Conservation (phyloP, 345 rosid genomes). For the Rhodamnia rubescens region DNA sequence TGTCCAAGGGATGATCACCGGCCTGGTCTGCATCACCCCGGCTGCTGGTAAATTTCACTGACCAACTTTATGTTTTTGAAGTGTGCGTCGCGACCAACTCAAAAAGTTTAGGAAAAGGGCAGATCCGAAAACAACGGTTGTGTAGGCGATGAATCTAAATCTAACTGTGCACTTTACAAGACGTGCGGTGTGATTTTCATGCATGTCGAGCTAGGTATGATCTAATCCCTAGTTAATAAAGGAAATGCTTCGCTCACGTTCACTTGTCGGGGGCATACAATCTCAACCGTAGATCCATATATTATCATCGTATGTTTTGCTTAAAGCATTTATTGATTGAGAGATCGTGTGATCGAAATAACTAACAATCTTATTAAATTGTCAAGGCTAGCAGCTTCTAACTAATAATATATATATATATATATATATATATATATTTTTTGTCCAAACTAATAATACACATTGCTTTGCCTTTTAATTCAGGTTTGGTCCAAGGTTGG, state of each 20-base stretch:
- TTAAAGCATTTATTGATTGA: too few relatives aligned
- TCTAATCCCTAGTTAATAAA: not conserved
- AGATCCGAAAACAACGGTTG: not conserved
- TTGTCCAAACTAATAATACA: not conserved
- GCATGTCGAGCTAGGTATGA: not conserved
- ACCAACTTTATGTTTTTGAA: not conserved
- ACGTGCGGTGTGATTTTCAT: not conserved
- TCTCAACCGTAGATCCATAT: too few relatives aligned
- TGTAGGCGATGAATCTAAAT: not conserved
- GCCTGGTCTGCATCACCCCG: slow-evolving; percentile 44
- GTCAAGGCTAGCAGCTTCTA: too few relatives aligned
- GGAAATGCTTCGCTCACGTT: too few relatives aligned
- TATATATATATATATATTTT: too few relatives aligned
- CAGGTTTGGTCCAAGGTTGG: slow-evolving; percentile 46
- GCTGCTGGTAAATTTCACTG: slow-evolving; percentile 21
- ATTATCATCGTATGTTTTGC: too few relatives aligned
- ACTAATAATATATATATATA: too few relatives aligned
- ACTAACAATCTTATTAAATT: too few relatives aligned
- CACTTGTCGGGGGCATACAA: too few relatives aligned
- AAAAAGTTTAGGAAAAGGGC: not conserved
- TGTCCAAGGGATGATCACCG: slow-evolving; percentile 50
- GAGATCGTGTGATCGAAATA: too few relatives aligned
- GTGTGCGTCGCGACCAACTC: not conserved
- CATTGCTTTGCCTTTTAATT: not conserved
- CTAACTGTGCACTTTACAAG: not conserved